These are phyloP conservation scores for Crithidia thermophila DNA, from an alignment of 208 protist genomes.

Conservation along the genomic window DNA sequence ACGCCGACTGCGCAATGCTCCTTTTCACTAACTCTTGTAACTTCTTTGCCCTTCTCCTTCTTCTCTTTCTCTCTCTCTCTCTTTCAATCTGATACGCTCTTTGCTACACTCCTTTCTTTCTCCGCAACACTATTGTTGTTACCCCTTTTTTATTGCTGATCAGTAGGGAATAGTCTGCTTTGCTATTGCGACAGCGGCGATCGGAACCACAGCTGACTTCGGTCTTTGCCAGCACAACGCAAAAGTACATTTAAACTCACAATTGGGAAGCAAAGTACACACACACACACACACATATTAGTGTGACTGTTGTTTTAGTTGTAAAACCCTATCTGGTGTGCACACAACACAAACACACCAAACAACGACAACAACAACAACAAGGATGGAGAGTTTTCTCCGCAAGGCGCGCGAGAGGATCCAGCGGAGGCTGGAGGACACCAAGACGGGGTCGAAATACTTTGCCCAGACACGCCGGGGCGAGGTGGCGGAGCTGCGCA, in stretches of 20 bases:
- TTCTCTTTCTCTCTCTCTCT: slow-evolving; percentile 3
- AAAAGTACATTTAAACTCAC: too few species aligned
- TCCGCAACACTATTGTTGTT: background rate
- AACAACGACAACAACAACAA: slow-evolving; percentile 17
- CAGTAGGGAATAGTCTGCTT: too few species aligned
- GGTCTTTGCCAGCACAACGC: too few species aligned
- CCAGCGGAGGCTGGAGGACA: slow-evolving; percentile 65
- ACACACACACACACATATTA: too few species aligned
- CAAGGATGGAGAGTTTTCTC: slow-evolving; percentile 67
- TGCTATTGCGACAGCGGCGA: too few species aligned
- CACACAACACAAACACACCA: background rate
- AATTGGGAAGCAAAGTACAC: too few species aligned
- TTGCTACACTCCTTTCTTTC: background rate
- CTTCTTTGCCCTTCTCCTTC: background rate
- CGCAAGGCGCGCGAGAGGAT: slow-evolving; percentile 81
- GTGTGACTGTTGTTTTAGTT: too few species aligned
- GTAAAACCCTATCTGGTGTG: background rate
- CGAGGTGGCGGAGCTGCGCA: slow-evolving; percentile 93
- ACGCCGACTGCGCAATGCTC: background rate
- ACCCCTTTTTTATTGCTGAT: background rate
- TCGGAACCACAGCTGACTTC: too few species aligned
- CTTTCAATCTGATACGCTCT: background rate
- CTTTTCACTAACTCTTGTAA: background rate
- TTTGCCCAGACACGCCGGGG: slow-evolving; percentile 80
- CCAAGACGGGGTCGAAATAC: slow-evolving; percentile 61